A percentile compares a stretch with the other conserved stretches of the same genome.
Evolutionary conservation across 345 rosid genomes (phyloP).

Genomic region (Cardamine occulta): DNA sequence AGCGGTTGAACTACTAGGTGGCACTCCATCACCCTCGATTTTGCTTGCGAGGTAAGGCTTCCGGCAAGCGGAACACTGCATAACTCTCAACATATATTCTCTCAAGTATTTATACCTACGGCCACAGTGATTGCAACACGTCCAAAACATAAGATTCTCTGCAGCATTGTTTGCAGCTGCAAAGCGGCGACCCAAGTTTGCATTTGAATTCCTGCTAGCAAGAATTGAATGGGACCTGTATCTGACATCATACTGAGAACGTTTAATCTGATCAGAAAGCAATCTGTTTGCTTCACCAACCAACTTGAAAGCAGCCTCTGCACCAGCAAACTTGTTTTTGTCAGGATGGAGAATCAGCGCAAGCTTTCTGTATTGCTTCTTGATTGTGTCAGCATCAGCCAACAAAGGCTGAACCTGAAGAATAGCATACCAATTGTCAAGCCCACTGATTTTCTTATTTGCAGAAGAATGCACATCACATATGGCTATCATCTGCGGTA

Average conservation of each 20-base stretch:
- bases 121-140: slow-evolving; percentile 63
- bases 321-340: slow-evolving; percentile 83
- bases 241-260: slow-evolving; percentile 62
- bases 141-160: slow-evolving; percentile 60
- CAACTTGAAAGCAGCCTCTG: slow-evolving; percentile 93
- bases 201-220: slow-evolving; percentile 38
- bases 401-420: slow-evolving; percentile 64
- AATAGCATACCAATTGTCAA: slow-evolving; percentile 82
- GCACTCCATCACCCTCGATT: slow-evolving; percentile 44
- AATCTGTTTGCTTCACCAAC: slow-evolving; percentile 81
- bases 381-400: slow-evolving; percentile 65
- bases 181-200: slow-evolving; percentile 50
- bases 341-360: slow-evolving; percentile 89
- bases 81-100: slow-evolving; percentile 40
- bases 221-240: slow-evolving; percentile 40
- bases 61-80: slow-evolving; percentile 63
- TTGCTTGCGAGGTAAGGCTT: slow-evolving; percentile 53
- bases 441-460: slow-evolving; percentile 52
- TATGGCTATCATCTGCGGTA: slow-evolving; percentile 59
- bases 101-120: slow-evolving; percentile 51
- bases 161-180: slow-evolving; percentile 29
- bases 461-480: slow-evolving; percentile 85
- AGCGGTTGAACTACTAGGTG: slow-evolving; percentile 40
- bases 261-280: slow-evolving; percentile 58
- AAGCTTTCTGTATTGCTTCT: slow-evolving; percentile 85